Evolutionary conservation across 208 protist species (phyloP), one percentile per base, ranked within the genome.

Genomic region (Wallacemonas sp.): DNA sequence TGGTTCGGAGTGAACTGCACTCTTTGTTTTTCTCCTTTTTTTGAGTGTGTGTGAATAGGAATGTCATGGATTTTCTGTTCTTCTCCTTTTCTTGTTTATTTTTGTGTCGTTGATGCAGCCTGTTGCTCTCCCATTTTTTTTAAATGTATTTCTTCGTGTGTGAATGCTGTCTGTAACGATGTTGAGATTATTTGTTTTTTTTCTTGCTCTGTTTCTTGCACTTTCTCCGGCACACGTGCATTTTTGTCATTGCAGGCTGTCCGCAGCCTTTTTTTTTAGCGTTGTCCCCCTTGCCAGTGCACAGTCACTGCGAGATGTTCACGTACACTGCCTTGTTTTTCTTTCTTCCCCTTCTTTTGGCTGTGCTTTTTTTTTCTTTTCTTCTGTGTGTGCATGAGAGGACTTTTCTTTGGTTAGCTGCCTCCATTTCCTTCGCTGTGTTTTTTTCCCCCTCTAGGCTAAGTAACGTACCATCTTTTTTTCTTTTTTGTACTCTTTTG

Each of bases 121-220:
- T 48, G 16, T 48, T 22, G 4, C n/a, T 22, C n/a, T n/a, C 20
- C 25, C 46, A 16, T 57, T 49, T 52, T 20, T 46, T 23, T 65
- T 65, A 3, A 23, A 14, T 70, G 22, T 38, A 28, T 54, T 42
- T 54, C n/a, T 70, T 39, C 22, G 31, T 57, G 7, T 44, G 36
- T 39, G 36, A n/a, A n/a, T 23, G 16, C 29, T 26, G 20, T 31
- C 25, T 69, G 18, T 29, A 16, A 8, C 29, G 72, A 25, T 48
- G 14, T 46, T 39, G 61, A 57, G 57, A 57, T 66, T 31, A 29
- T 39, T 61, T 61, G 31, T 67, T 61, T 38, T 57, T 12, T 73
- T 61, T 31, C 42, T 41, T 61, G 64, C 29, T 57, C 63, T 52
- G 42, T 64, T 70, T 28, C 49, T 61, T 25, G 23, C 42, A 25